Percentiles rank a stretch among this genome's conserved stretches.
Evolutionary conservation across 371 early-diverging fungal genomes (phyloP).

Genomic region (Apophysomyces sp.): DNA sequence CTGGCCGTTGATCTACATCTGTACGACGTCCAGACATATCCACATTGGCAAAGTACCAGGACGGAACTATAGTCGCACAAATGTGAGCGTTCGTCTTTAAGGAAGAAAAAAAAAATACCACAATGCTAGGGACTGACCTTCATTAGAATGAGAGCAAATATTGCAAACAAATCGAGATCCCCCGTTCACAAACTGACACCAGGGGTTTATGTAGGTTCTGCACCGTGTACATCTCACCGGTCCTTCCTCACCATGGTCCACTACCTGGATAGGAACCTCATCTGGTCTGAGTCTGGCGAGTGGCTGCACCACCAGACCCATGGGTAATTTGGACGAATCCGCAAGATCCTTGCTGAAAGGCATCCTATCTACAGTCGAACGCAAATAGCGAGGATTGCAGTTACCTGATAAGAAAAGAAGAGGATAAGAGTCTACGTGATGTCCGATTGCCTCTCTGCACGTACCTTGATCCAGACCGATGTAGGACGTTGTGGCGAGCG

Average conservation of each 20-base stretch:
- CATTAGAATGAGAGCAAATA: conserved; percentile 86
- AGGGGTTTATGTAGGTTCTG: conserved; percentile 94
- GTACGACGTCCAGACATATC: conserved; percentile 93
- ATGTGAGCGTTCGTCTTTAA: background rate
- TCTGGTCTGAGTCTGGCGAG: conserved; percentile 74
- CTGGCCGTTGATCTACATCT: conserved; percentile 87
- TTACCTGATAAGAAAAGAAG: conserved; percentile 58
- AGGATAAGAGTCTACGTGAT: background rate
- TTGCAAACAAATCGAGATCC: conserved; percentile 92
- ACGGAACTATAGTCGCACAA: conserved; percentile 57
- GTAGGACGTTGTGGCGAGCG: conserved; percentile 85
- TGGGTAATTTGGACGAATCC: conserved; percentile 76
- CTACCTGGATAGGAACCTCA: conserved; percentile 83
- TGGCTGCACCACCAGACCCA: conserved; percentile 93
- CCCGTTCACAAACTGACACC: conserved; percentile 85
- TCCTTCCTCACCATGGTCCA: conserved; percentile 89
- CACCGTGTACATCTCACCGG: conserved; percentile 93
- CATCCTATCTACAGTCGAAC: conserved; percentile 86
- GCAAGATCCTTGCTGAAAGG: conserved; percentile 85
- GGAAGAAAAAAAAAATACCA: background rate
- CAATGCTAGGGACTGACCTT: conserved; percentile 59
- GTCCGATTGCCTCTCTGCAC: background rate
- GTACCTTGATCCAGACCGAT: conserved; percentile 88
- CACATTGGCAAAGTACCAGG: conserved; percentile 91
- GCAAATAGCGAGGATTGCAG: conserved; percentile 89